Evolutionary conservation across 2,329 filamentous ascomycete species (phyloP), one percentile per base, ranked within the genome.

Genomic region (Trichoderma simmonsii): DNA sequence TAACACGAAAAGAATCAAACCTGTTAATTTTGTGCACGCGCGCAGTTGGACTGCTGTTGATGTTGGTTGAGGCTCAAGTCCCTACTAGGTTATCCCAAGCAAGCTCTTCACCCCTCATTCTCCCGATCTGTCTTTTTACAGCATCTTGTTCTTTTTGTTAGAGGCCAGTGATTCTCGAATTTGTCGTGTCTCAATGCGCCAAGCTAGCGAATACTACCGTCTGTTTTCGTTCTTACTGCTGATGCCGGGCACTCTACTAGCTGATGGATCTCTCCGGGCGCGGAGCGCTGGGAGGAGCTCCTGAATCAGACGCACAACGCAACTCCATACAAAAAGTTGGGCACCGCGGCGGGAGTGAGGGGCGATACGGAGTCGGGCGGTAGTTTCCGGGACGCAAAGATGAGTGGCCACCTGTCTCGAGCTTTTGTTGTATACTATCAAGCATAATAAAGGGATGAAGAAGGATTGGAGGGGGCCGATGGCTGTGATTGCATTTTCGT

Each of bases 341-440:
- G 62, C 43, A 54, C 54, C 28, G 18, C 62, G 48, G 48, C 63
- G 63, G 48, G 48, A 39, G 15, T 56, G 39, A 28, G 65, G 36
- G 32, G 26, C 51, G 34, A 15, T 32, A 54, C 21, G 67, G 67
- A 48, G 57, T 39, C 57, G 51, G 57, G 34, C 39, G 67, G 67
- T 51, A 61, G 67, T 54, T 54, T 62, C 60, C 67, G 67, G 67
- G 67, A 54, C 30, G 26, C 28, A 59, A 59, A 59, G 57, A 68
- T n/a, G 32, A 57, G 26, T 26, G 43, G 62, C 65, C n/a, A 36
- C n/a, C 9, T n/a, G n/a, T 28, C 18, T 60, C 57, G 18, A 34
- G 28, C 28, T 60, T 51, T n/a, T 51, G 18, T 51, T 21, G 5
- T 21, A 4, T 26, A 15, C 14, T 63, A 43, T 56, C 3, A 8